These are phyloP conservation scores for Chlorella sp. DNA, from an alignment of 139 green algal genomes.

Conservation along the genomic window DNA sequence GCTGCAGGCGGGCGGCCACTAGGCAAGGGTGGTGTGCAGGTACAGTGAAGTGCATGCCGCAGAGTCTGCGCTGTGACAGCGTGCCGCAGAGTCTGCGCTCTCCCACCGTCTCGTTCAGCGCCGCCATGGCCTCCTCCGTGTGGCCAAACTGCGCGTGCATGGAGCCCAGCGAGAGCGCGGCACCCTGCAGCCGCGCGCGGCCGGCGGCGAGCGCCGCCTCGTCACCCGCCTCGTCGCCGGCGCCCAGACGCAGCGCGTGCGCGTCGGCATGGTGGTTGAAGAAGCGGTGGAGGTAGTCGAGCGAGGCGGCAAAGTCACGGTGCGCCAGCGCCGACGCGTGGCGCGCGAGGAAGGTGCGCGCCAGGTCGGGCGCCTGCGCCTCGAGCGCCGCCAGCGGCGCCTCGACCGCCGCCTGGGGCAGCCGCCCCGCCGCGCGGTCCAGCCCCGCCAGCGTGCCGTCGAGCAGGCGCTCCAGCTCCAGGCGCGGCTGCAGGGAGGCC, in stretches of 20 bases:
- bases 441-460: not conserved
- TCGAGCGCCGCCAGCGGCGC: slow-evolving; percentile 7
- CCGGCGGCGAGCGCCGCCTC: not conserved
- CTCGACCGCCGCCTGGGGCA: not conserved
- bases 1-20: not conserved
- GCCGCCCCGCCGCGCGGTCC: not conserved
- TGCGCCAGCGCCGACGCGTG: not conserved
- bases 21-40: not conserved
- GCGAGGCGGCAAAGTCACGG: slow-evolving; percentile 12
- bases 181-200: slow-evolving; percentile 41
- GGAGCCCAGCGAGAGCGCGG: slow-evolving; percentile 52
- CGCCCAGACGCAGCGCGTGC: not conserved
- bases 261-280: slow-evolving; percentile 10
- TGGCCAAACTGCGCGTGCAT: slow-evolving; percentile 54
- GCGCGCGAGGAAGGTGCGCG: slow-evolving; percentile 3
- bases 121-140: slow-evolving; percentile 49
- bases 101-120: slow-evolving; percentile 58
- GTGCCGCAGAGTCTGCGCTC: not conserved
- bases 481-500: not conserved
- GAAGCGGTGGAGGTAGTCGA: slow-evolving; percentile 31
- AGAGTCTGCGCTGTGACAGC: not conserved
- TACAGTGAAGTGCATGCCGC: not conserved
- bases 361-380: not conserved
- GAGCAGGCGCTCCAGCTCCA: slow-evolving; percentile 3
- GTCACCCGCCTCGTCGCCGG: not conserved